phyloP scores from a whole-genome alignment of 208 protist species.

The Blechomonas ayalai region DNA sequence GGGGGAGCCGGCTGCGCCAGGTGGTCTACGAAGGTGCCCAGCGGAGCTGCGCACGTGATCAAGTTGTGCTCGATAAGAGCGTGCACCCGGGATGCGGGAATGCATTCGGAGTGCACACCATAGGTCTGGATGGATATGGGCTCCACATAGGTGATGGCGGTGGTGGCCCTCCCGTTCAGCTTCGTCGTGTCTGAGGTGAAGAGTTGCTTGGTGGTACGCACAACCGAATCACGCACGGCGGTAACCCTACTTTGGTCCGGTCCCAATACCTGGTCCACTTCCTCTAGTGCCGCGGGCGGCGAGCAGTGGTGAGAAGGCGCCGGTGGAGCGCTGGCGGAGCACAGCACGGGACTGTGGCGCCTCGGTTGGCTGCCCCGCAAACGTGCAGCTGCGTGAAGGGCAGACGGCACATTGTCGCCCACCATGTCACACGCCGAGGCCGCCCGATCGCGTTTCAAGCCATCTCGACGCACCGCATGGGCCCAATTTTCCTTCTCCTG shows the following conservation, averaged over 20 bases:
- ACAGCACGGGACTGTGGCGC: no score
- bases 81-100: slow-evolving; percentile 32
- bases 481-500: no score
- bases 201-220: slow-evolving; percentile 70
- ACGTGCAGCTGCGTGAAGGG: no score
- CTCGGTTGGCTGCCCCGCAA: no score
- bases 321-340: no score
- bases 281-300: no score
- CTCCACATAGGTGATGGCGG: slow-evolving; percentile 25
- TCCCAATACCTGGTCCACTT: no score
- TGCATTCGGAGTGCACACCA: slow-evolving; percentile 25
- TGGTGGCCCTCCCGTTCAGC: slow-evolving; percentile 21
- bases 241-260: slow-evolving; percentile 39
- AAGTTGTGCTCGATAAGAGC: slow-evolving; percentile 43
- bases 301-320: no score
- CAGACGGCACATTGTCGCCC: no score
- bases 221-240: slow-evolving; percentile 35
- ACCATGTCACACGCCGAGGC: no score
- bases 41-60: slow-evolving; percentile 5
- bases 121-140: slow-evolving; percentile 53
- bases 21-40: slow-evolving; percentile 6
- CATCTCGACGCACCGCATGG: no score
- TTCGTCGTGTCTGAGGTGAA: slow-evolving; percentile 17
- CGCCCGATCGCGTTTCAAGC: no score
- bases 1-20: slow-evolving; percentile 17